Conservation (phyloP, 2,329 filamentous ascomycete species). For the Ceratocystis destructans region DNA sequence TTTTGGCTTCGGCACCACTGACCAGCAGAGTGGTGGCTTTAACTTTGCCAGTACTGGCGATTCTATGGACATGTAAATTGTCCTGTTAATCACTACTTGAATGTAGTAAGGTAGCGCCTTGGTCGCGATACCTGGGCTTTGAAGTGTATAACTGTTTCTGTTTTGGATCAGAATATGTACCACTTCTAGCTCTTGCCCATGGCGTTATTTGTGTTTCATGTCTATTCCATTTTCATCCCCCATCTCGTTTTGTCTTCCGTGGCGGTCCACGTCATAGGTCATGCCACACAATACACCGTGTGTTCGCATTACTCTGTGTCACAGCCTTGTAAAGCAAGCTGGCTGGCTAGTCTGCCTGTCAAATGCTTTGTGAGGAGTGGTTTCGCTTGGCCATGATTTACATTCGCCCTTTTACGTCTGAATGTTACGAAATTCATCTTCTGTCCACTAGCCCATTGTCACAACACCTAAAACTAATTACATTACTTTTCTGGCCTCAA, state of each 20-base stretch:
- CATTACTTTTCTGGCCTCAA: background rate
- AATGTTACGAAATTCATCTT: conserved; percentile 3
- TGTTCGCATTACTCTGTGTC: background rate
- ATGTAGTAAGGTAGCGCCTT: background rate
- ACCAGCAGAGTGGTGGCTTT: conserved; percentile 65
- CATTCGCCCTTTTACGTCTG: conserved; percentile 6
- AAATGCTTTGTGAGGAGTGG: conserved; percentile 1
- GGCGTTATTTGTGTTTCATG: background rate
- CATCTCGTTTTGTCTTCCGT: conserved; percentile 2
- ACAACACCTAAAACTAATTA: conserved; percentile 12
- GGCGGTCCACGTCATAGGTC: background rate
- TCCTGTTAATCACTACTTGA: background rate
- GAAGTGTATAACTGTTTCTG: background rate
- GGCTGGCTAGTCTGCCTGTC: background rate
- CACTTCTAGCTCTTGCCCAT: background rate
- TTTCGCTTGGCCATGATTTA: background rate
- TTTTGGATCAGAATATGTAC: background rate
- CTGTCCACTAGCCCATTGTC: conserved; percentile 5
- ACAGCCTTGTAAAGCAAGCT: background rate
- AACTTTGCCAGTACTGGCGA: conserved; percentile 70
- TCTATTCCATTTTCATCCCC: background rate
- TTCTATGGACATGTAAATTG: conserved; percentile 50
- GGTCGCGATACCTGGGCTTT: background rate
- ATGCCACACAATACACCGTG: background rate
- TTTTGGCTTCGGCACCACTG: conserved; percentile 64